A percentile compares a stretch with the other conserved stretches of the same genome.
Evolutionary conservation across 2,329 filamentous ascomycete species (phyloP).

Genomic region (Lojkania enalia): DNA sequence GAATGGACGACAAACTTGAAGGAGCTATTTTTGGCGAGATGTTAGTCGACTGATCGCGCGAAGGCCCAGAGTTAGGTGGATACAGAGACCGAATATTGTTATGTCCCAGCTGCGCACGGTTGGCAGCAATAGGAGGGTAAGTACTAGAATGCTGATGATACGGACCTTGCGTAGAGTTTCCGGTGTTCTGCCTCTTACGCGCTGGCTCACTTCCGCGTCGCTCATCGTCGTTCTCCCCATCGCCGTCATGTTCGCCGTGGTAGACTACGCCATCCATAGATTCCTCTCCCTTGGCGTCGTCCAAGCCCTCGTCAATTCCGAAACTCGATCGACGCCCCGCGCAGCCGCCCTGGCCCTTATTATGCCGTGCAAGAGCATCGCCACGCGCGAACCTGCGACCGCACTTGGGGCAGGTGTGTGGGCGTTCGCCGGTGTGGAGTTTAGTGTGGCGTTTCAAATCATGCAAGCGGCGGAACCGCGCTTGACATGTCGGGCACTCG

Average conservation of each 20-base stretch:
- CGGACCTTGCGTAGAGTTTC: slow-evolving; percentile 57
- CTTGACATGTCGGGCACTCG: slow-evolving; percentile 88
- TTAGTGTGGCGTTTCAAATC: slow-evolving; percentile 96
- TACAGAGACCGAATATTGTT: slow-evolving; percentile 42
- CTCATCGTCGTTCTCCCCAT: slow-evolving; percentile 55
- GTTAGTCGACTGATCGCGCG: slow-evolving; percentile 46
- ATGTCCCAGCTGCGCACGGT: slow-evolving; percentile 30
- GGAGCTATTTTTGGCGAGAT: slow-evolving; percentile 44
- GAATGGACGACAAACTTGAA: slow-evolving; percentile 41
- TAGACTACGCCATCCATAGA: slow-evolving; percentile 68
- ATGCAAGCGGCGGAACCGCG: slow-evolving; percentile 88
- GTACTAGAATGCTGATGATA: slow-evolving; percentile 72
- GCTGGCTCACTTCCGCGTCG: slow-evolving; percentile 71
- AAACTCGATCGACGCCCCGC: slow-evolving; percentile 89
- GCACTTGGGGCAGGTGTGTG: slow-evolving; percentile 92
- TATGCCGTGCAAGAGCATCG: slow-evolving; percentile 91
- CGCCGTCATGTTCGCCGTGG: slow-evolving; percentile 59
- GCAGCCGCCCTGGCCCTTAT: slow-evolving; percentile 93
- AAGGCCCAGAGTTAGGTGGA: slow-evolving; percentile 34
- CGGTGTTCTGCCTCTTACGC: slow-evolving; percentile 68
- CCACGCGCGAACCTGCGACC: slow-evolving; percentile 93
- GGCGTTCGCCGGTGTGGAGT: slow-evolving; percentile 93
- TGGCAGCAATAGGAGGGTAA: slow-evolving; percentile 69
- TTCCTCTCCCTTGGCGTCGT: slow-evolving; percentile 55
- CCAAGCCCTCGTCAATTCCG: slow-evolving; percentile 72